These are phyloP conservation scores for Aureobasidium sp. DNA, from an alignment of 2,329 filamentous ascomycete species.

Conservation along the genomic window DNA sequence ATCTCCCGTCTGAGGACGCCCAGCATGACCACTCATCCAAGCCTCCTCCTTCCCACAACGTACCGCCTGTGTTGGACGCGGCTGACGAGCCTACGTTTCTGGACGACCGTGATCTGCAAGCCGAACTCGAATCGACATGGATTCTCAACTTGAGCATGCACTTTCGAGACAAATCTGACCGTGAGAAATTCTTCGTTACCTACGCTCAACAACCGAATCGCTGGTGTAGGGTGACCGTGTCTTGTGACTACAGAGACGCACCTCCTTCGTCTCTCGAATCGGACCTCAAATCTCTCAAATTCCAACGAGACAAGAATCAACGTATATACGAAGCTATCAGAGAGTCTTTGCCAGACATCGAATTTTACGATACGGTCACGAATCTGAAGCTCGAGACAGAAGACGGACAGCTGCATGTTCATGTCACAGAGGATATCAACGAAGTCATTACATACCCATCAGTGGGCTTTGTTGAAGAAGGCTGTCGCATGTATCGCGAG, in stretches of 20 bases:
- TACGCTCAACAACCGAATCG: conserved; percentile 72
- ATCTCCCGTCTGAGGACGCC: neutral
- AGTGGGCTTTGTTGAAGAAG: conserved; percentile 56
- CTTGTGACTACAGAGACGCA: conserved; percentile 81
- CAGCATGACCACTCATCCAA: neutral
- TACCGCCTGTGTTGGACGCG: neutral
- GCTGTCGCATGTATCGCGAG: conserved; percentile 55
- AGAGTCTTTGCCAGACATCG: conserved; percentile 84
- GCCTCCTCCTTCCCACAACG: neutral
- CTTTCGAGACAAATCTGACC: conserved; percentile 83
- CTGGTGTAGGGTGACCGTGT: conserved; percentile 87
- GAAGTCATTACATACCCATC: conserved; percentile 87
- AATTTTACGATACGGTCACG: conserved; percentile 93
- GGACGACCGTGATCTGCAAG: conserved; percentile 59
- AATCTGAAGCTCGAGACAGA: conserved; percentile 92
- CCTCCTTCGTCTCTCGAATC: conserved; percentile 75
- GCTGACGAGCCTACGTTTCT: conserved; percentile 26
- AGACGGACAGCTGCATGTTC: conserved; percentile 79
- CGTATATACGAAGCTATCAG: conserved; percentile 93
- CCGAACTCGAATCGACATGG: conserved; percentile 83
- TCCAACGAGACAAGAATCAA: conserved; percentile 84
- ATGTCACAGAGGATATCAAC: conserved; percentile 95
- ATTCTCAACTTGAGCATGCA: conserved; percentile 98
- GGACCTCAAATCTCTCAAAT: conserved; percentile 69
- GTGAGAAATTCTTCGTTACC: conserved; percentile 97